These are phyloP conservation scores for Saitozyma sp. DNA, from an alignment of 768 basidiomycete genomes.

Conservation along the genomic window DNA sequence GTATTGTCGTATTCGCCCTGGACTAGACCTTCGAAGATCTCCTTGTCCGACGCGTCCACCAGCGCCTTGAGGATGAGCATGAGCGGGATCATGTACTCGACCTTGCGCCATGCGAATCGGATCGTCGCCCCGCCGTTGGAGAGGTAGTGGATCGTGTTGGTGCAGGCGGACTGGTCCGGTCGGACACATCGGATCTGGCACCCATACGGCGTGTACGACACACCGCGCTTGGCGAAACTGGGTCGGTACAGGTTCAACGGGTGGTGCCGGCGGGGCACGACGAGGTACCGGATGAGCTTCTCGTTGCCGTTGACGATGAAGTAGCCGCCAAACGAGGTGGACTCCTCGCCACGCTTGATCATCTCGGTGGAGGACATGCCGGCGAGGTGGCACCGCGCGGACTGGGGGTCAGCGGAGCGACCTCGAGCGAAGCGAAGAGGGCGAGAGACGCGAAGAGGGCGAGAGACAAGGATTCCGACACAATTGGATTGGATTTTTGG, in stretches of 20 bases:
- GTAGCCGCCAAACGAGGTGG: constrained; percentile 98
- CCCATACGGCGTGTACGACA: constrained; percentile 89
- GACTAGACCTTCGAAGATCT: constrained; percentile 93
- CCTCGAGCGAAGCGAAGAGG: too few species aligned
- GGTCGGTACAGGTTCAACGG: constrained; percentile 89
- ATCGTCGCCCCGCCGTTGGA: constrained; percentile 95
- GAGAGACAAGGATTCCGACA: too few species aligned
- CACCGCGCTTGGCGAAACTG: constrained; percentile 87
- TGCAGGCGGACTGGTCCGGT: constrained; percentile 85
- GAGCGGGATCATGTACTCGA: constrained; percentile 88
- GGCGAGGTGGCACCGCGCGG: constrained; percentile 87
- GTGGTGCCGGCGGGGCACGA: constrained; percentile 92
- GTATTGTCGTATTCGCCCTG: constrained; percentile 98
- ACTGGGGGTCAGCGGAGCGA: constrained; percentile 57
- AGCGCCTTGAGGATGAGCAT: constrained; percentile 95
- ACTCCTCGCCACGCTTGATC: constrained; percentile 87
- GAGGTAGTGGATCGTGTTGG: constrained; percentile 96
- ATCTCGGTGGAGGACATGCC: constrained; percentile 80
- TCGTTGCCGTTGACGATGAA: constrained; percentile 99
- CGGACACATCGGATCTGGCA: constrained; percentile 95
- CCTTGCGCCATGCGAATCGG: constrained; percentile 93
- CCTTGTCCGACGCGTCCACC: constrained; percentile 84
- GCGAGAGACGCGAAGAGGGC: too few species aligned
- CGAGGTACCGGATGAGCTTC: constrained; percentile 93
- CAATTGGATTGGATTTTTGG: too few species aligned